Evolutionary conservation across 371 early-diverging fungal genomes (phyloP).

Genomic region (Entomophthora muscae): DNA sequence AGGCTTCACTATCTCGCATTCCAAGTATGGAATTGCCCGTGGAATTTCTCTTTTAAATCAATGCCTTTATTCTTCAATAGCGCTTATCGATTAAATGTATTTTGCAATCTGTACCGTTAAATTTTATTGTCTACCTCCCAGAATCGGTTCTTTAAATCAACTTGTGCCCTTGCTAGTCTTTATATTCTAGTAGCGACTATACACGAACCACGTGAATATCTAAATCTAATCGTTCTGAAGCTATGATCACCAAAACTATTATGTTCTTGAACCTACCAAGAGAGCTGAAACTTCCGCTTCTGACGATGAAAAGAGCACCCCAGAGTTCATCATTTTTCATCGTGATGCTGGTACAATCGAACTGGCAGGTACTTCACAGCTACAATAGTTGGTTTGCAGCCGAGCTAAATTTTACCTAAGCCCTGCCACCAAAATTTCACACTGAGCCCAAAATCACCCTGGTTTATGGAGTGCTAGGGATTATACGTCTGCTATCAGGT

Average conservation of each 20-base stretch:
- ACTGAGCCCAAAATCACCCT: constrained; percentile 13
- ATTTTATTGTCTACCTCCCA: too few species aligned
- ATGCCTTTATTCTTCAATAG: too few species aligned
- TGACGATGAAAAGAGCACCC: background rate
- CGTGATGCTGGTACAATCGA: constrained; percentile 9
- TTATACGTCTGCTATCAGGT: constrained; percentile 56
- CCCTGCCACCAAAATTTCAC: background rate
- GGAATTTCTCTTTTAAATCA: too few species aligned
- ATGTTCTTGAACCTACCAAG: background rate
- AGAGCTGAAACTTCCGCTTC: background rate
- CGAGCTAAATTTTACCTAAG: background rate
- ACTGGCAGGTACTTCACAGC: background rate
- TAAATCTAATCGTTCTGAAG: background rate
- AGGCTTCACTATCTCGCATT: too few species aligned
- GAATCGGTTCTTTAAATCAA: background rate
- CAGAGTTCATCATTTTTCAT: constrained; percentile 2
- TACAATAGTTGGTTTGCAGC: too few species aligned
- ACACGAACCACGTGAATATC: background rate
- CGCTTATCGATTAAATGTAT: too few species aligned
- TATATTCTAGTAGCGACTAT: background rate
- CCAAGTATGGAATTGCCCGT: too few species aligned
- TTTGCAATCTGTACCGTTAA: too few species aligned
- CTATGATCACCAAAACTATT: background rate
- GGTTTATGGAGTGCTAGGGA: constrained; percentile 54
- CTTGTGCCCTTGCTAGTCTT: background rate